phyloP scores from a whole-genome alignment of 176 grass and related monocot genomes.

The Ampelocalamus luodianensis region DNA sequence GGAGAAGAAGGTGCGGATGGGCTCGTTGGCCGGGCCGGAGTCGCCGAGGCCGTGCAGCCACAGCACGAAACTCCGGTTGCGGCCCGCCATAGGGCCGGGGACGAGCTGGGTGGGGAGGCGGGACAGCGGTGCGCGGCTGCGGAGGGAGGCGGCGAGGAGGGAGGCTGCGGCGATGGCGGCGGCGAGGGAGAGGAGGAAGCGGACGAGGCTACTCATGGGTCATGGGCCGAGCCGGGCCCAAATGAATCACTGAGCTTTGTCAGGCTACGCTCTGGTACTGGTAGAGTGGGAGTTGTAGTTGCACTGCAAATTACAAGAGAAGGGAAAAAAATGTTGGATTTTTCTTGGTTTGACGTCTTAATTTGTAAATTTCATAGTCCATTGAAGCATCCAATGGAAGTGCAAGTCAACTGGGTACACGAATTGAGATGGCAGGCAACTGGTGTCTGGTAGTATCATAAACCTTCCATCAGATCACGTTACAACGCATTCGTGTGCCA shows the following conservation, averaged over 20 bases:
- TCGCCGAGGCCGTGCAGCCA: conserved; percentile 96
- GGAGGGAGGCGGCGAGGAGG: conserved; percentile 47
- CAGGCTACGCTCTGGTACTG: not conserved
- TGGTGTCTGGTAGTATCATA: not conserved
- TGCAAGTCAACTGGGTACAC: not conserved
- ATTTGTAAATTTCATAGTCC: not conserved
- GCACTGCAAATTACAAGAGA: not conserved
- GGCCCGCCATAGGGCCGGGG: conserved; percentile 33
- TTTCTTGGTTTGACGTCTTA: not conserved
- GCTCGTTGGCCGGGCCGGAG: conserved; percentile 88
- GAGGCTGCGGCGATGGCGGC: conserved; percentile 53
- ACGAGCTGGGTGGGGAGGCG: not conserved
- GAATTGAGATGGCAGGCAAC: conserved; percentile 4
- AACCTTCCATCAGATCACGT: not conserved
- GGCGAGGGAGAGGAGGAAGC: conserved; percentile 56
- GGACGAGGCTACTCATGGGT: conserved; percentile 43
- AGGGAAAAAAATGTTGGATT: not conserved
- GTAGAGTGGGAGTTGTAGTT: not conserved
- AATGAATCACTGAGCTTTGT: not conserved
- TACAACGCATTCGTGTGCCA: not conserved
- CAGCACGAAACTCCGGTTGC: conserved; percentile 73
- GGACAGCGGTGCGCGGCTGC: conserved; percentile 36
- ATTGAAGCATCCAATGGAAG: conserved; percentile 1
- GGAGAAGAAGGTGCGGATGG: conserved; percentile 82
- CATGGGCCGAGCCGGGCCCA: conserved; percentile 33